These are phyloP conservation scores for Backusella australiensis DNA, from an alignment of 192 early-diverging fungal genomes.

Conservation along the genomic window DNA sequence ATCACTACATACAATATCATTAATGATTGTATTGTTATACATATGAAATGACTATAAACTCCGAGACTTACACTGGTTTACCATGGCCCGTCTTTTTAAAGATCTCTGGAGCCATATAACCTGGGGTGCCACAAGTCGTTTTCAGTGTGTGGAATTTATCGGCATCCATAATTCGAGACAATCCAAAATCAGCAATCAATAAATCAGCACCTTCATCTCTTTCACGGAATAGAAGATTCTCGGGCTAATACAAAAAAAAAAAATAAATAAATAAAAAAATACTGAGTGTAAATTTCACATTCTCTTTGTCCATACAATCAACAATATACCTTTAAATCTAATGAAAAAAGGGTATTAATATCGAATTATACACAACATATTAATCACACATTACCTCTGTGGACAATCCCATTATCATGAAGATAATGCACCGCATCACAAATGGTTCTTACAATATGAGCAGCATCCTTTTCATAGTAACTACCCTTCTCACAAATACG, in stretches of 20 bases:
- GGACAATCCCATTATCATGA: slow-evolving; percentile 84
- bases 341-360: neutral
- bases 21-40: neutral
- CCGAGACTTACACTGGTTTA: slow-evolving; percentile 56
- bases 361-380: neutral
- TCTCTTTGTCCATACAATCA: neutral
- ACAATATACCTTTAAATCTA: slow-evolving; percentile 35
- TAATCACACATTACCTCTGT: slow-evolving; percentile 54
- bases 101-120: slow-evolving; percentile 75
- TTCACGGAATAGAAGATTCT: slow-evolving; percentile 75
- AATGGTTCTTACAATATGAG: slow-evolving; percentile 73
- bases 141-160: slow-evolving; percentile 60
- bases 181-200: slow-evolving; percentile 82
- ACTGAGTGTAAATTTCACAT: neutral
- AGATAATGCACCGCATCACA: slow-evolving; percentile 78
- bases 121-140: slow-evolving; percentile 76
- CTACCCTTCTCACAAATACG: slow-evolving; percentile 68
- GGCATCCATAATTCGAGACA: slow-evolving; percentile 65
- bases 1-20: slow-evolving; percentile 37
- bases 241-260: slow-evolving; percentile 47
- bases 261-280: neutral
- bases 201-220: slow-evolving; percentile 56
- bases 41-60: neutral
- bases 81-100: slow-evolving; percentile 62
- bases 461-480: slow-evolving; percentile 82